Conservation (phyloP, 129 eudicot genomes). For the Erigeron canadensis region DNA sequence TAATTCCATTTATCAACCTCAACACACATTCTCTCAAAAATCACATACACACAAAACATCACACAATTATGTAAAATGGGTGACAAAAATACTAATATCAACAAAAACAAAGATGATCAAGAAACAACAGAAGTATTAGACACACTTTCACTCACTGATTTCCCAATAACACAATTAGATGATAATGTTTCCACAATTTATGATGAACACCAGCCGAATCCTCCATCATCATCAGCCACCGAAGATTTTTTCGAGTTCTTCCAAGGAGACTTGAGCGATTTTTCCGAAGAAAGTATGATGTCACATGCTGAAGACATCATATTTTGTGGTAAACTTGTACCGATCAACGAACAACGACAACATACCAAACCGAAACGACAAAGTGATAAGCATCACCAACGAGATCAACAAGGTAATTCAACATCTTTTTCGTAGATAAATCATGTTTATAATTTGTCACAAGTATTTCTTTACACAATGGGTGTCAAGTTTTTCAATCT, state of each 20-base stretch:
- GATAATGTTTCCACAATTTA: slow-evolving; percentile 10
- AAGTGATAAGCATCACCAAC: not conserved
- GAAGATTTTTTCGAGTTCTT: slow-evolving; percentile 62
- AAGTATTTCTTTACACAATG: no score
- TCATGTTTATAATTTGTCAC: no score
- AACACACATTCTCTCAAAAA: slow-evolving; percentile 16
- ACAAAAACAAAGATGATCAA: slow-evolving; percentile 23
- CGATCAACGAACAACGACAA: slow-evolving; percentile 38
- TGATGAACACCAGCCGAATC: slow-evolving; percentile 23
- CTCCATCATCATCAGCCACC: slow-evolving; percentile 19
- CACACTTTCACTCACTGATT: slow-evolving; percentile 54
- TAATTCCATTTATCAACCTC: slow-evolving; percentile 1
- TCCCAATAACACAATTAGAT: slow-evolving; percentile 36
- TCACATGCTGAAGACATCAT: slow-evolving; percentile 82
- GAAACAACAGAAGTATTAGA: slow-evolving; percentile 43
- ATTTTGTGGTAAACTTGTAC: slow-evolving; percentile 61
- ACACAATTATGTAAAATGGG: slow-evolving; percentile 22
- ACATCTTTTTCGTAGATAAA: no score
- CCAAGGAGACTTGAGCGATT: slow-evolving; percentile 20
- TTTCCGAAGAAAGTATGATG: slow-evolving; percentile 26
- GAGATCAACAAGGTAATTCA: slow-evolving; percentile 14
- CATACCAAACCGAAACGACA: not conserved
- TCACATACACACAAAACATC: slow-evolving; percentile 26
- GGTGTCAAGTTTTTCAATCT: no score
- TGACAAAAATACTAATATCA: not conserved